A percentile compares a stretch with the other conserved stretches of the same genome.
These are phyloP conservation scores for Phytopythium cucurbitacearum DNA, from an alignment of 352 stramenopile species.

Conservation along the genomic window DNA sequence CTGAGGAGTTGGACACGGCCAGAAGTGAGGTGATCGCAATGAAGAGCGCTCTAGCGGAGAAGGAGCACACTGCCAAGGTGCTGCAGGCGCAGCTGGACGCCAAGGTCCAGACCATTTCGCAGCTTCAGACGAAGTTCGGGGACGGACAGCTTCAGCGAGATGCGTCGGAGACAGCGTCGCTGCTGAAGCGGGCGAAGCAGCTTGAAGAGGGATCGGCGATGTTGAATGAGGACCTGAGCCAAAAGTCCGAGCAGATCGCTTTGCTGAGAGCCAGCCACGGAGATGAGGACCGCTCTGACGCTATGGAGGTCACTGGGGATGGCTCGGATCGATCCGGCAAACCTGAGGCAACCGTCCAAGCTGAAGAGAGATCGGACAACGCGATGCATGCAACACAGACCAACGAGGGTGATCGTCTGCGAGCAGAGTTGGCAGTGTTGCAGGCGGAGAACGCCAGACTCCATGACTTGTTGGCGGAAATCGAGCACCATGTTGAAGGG, in stretches of 20 bases:
- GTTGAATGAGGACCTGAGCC: not conserved
- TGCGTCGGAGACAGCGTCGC: not conserved
- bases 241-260: too few relatives aligned
- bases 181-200: not conserved
- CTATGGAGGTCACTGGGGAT: too few relatives aligned
- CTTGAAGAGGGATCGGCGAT: not conserved
- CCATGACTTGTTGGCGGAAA: conserved; percentile 1
- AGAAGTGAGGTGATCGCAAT: conserved; percentile 27
- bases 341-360: too few relatives aligned
- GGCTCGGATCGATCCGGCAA: too few relatives aligned
- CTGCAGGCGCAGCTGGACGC: conserved; percentile 39
- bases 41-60: conserved; percentile 31
- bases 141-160: conserved; percentile 1
- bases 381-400: too few relatives aligned
- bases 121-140: conserved; percentile 23
- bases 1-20: conserved; percentile 22
- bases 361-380: too few relatives aligned
- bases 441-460: conserved; percentile 1
- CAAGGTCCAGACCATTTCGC: conserved; percentile 40
- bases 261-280: too few relatives aligned
- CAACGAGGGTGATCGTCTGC: too few relatives aligned
- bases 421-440: too few relatives aligned
- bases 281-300: too few relatives aligned
- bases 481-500: conserved; percentile 9
- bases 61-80: conserved; percentile 35